Base-by-base conservation (phyloP, 2,329 filamentous ascomycete species). In the Aspergillus uvarum region DNA sequence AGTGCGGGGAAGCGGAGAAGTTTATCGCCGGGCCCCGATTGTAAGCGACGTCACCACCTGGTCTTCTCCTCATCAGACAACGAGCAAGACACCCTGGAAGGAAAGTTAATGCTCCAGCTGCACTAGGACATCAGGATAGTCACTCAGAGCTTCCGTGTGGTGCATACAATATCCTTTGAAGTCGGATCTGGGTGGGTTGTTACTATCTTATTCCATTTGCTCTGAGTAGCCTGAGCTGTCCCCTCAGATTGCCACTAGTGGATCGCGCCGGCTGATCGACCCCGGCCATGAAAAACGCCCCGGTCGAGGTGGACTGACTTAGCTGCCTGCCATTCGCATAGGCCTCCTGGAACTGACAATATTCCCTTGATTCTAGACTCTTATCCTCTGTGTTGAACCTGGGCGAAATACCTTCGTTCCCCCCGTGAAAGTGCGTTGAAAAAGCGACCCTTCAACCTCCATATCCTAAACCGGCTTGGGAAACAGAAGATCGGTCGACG, bases 401-500 rank as follows among this genome's bases (percentile, higher is more conserved):
- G 16, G 42, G 44, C 51, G 48, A 14, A 5, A 50, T n/a, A 19
- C 29, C 47, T 47, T 47, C 26, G 16, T 19, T 22, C 22, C 8
- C 8, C 19, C 22, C 10, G 19, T 22, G 24, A 21, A 32, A 44
- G 24, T 55, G 42, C 38, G n/a, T 44, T 44, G 38, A 16, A 5
- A 44, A 19, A 19, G 38, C 38, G 16, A 16, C 38, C 16, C 6
- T n/a, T 19, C 6, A 44, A 19, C 14, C 16, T 4, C 38, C 16
- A 19, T 44, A 44, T 19, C 16, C 38, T 14, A 44, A 44, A 44
- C 38, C 38, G 38, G 38, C 38, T 44, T 44, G n/a, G 38, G 38
- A 44, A 47, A 48, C n/a, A 26, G 53, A 53, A 22, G 42, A 66
- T 53, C 31, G 60, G 63, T 60, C 72, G 71, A 74, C 72, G 72